A percentile compares a stretch with the other conserved stretches of the same genome.
Evolutionary conservation across 176 grass and related monocot species (phyloP).

Genomic region (Pharus latifolius): DNA sequence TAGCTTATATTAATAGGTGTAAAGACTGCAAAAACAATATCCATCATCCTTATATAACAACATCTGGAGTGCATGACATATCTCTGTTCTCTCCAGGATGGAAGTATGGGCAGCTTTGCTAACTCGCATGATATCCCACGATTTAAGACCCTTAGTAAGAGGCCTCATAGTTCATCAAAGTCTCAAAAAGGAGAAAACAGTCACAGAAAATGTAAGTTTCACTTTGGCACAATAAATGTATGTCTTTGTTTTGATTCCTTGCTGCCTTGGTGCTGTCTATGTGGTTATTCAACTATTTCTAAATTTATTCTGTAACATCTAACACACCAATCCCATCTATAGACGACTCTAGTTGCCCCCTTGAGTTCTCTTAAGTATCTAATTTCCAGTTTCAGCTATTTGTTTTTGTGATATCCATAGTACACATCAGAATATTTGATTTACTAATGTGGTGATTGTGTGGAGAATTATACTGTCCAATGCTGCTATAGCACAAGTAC

Average conservation of each 20-base stretch:
- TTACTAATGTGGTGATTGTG: neutral
- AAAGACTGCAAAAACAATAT: neutral
- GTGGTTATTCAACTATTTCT: neutral
- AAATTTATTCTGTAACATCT: neutral
- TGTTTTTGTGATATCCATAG: neutral
- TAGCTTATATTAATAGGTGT: neutral
- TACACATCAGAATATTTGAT: neutral
- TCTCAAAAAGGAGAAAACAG: constrained; percentile 27
- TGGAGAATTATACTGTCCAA: neutral
- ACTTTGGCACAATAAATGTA: neutral
- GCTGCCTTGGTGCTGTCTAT: neutral
- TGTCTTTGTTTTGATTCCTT: neutral
- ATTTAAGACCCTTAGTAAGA: constrained; percentile 47
- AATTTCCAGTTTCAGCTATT: neutral
- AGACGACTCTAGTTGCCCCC: neutral
- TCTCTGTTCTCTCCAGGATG: constrained; percentile 41
- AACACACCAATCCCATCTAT: neutral
- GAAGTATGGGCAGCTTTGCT: constrained; percentile 34
- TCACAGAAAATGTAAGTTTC: constrained; percentile 52
- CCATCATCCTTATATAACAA: neutral
- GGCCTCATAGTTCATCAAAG: constrained; percentile 26
- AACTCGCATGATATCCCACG: constrained; percentile 37
- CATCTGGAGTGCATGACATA: neutral
- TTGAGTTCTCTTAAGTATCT: neutral
- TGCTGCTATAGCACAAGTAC: neutral